Evolutionary conservation across 495 filamentous ascomycete species (phyloP).

Genomic region (Daldinia grandis): DNA sequence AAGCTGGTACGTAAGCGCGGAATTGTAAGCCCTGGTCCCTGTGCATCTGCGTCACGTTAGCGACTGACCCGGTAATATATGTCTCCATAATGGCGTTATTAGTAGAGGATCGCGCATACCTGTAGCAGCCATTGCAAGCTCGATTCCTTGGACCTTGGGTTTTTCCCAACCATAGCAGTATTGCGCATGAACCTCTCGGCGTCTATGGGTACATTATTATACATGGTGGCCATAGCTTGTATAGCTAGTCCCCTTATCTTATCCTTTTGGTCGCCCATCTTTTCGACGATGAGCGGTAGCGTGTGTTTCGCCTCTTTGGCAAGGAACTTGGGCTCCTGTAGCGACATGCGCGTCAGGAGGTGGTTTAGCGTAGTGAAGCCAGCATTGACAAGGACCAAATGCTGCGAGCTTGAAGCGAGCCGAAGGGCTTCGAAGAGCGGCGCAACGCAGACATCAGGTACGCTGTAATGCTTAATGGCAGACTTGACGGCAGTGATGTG

Average conservation of each 20-base stretch:
- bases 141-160: constrained; percentile 80
- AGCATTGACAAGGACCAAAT: constrained; percentile 71
- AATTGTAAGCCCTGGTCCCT: constrained; percentile 79
- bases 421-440: constrained; percentile 78
- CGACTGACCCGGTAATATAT: neutral
- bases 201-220: constrained; percentile 69
- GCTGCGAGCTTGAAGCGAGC: constrained; percentile 72
- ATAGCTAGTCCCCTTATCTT: constrained; percentile 75
- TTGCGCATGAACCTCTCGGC: constrained; percentile 84
- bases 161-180: constrained; percentile 77
- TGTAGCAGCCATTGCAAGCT: constrained; percentile 85
- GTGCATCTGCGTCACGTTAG: constrained; percentile 68
- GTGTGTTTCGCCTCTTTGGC: constrained; percentile 70
- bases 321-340: constrained; percentile 78
- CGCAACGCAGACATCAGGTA: constrained; percentile 75
- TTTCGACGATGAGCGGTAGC: constrained; percentile 79
- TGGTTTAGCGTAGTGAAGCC: constrained; percentile 88
- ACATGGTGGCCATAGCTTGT: constrained; percentile 78
- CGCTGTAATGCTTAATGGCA: constrained; percentile 86
- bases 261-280: constrained; percentile 88
- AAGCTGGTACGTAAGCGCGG: constrained; percentile 77
- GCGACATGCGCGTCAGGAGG: constrained; percentile 79
- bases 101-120: constrained; percentile 47
- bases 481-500: constrained; percentile 79
- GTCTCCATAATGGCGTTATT: neutral